Percentiles rank a stretch among this genome's conserved stretches.
phyloP scores from a whole-genome alignment of 1,284 basidiomycete genomes.

The Coniferiporia weirii region DNA sequence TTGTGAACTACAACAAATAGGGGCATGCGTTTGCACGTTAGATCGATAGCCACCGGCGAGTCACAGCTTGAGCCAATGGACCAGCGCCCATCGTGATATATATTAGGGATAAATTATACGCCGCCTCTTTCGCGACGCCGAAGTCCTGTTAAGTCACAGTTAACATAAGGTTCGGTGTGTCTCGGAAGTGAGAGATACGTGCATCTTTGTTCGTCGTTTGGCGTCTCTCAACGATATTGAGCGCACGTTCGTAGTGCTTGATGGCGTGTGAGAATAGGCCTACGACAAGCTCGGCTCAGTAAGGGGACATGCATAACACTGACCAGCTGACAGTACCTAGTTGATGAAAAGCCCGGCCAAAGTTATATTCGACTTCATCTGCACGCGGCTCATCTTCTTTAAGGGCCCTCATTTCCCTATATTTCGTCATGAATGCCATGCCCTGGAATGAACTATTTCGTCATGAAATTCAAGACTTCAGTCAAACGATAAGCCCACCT shows the following conservation, averaged over 20 bases:
- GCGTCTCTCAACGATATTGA: conserved; percentile 52
- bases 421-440: conserved; percentile 76
- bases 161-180: neutral
- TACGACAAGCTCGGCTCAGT: conserved; percentile 27
- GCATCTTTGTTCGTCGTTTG: conserved; percentile 21
- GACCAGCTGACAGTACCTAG: conserved; percentile 48
- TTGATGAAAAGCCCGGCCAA: conserved; percentile 87
- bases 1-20: neutral
- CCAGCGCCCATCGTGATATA: conserved; percentile 74
- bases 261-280: conserved; percentile 78
- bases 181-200: conserved; percentile 15
- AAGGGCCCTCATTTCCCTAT: conserved; percentile 52
- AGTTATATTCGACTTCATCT: conserved; percentile 87
- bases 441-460: conserved; percentile 42
- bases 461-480: conserved; percentile 11
- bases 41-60: conserved; percentile 64
- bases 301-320: neutral
- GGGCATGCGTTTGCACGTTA: neutral
- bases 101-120: conserved; percentile 84
- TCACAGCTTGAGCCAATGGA: conserved; percentile 59
- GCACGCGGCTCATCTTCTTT: conserved; percentile 36
- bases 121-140: conserved; percentile 64
- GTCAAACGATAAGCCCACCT: conserved; percentile 37
- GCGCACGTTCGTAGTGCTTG: conserved; percentile 75
- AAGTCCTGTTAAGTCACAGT: conserved; percentile 29